phyloP scores from a whole-genome alignment of 352 stramenopile species.

The Phytopythium montanum region DNA sequence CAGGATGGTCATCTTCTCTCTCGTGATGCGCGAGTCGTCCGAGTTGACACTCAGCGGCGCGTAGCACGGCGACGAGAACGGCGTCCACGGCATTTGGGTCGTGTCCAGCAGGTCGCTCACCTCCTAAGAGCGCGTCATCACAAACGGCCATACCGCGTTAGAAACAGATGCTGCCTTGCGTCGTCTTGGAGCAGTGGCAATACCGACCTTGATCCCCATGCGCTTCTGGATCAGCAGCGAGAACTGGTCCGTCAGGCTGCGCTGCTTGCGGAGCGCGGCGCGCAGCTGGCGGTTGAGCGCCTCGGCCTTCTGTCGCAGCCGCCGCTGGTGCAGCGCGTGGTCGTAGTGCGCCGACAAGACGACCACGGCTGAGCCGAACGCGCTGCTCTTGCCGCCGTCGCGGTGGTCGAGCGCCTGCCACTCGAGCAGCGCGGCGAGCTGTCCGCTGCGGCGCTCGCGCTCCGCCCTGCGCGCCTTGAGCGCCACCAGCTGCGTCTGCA shows the following conservation, averaged over 20 bases:
- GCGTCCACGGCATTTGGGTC: not conserved
- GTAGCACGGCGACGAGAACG: not conserved
- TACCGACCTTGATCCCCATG: not conserved
- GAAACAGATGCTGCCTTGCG: too few species aligned
- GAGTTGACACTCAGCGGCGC: not conserved
- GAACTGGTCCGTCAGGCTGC: slow-evolving; percentile 12
- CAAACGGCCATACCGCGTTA: too few species aligned
- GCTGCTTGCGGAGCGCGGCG: slow-evolving; percentile 15
- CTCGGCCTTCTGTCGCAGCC: slow-evolving; percentile 11
- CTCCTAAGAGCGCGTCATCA: not conserved
- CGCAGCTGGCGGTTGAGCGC: slow-evolving; percentile 19
- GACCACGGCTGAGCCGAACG: not conserved
- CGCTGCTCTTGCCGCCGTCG: not conserved
- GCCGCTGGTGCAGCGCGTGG: slow-evolving; percentile 9
- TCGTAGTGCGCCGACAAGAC: not conserved
- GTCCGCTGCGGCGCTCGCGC: not conserved
- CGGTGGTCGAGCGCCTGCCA: not conserved
- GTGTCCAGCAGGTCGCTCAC: not conserved
- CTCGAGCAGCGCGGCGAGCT: not conserved
- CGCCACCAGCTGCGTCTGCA: slow-evolving; percentile 15
- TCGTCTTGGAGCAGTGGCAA: not conserved
- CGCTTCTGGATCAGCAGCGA: slow-evolving; percentile 7
- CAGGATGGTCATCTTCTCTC: not conserved
- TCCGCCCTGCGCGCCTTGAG: slow-evolving; percentile 6
- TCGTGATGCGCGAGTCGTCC: not conserved